Evolutionary conservation across 176 grass and related monocot species (phyloP), one percentile per base, ranked within the genome.

Genomic region (Pontederia paniculata): DNA sequence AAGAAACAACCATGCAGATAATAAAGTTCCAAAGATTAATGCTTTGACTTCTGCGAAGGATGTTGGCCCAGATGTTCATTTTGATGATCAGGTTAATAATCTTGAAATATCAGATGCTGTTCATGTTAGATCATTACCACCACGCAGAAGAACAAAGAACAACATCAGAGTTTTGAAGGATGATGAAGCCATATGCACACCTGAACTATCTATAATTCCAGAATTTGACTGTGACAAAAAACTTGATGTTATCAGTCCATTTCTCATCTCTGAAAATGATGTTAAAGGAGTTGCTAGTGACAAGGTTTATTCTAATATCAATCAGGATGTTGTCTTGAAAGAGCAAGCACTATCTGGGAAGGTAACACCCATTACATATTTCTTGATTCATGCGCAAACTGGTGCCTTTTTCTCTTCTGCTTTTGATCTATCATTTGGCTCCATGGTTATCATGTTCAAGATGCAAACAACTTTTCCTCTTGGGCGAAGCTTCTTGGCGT

Each of bases 201-300:
- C 56, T 71, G 70, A 47, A 64, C 23, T 66, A 21, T 18, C 73
- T 68, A 46, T 44, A 16, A 13, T 53, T 80, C 60, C 71, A 45
- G 62, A 81, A 72, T 84, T 75, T 45, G 71, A 71, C 62, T 66
- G 78, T 49, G 80, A 23, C 0, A 82, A 79, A 48, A 61, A 56
- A 19, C 56, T 69, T 65, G 78, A 73, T 64, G 76, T 67, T 23
- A 45, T 28, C 64, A 71, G 18, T 71, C 63, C 61, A 51, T 50
- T 62, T 67, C 62, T 53, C 17, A 65, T 60, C 41, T 51, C 50
- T 68, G 69, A 84, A 77, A n/a, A n/a, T n/a, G 57, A 87, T 74
- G 50, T 56, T 59, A 73, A 57, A 22, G 72, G 62, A 50, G 72
- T 62, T 73, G 54, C 19, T 71, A 51, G 50, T 54, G 28, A 48